Conservation (phyloP, 116 monocot genomes). For the Posidonia oceanica region DNA sequence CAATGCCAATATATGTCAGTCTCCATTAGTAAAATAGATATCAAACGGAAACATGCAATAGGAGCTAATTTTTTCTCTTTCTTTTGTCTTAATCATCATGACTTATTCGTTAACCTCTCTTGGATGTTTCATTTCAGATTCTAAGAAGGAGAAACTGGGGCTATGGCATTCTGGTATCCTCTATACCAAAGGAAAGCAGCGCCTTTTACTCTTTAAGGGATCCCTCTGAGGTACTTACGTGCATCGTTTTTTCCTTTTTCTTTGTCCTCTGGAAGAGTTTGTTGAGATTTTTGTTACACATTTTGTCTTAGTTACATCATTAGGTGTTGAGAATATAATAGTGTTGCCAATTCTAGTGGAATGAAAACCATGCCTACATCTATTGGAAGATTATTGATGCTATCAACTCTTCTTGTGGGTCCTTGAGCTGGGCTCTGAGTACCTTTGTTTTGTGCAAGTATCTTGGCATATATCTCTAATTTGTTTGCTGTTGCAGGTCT, state of each 20-base stretch:
- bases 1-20: not conserved
- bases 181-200: slow-evolving; percentile 45
- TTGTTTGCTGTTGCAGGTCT: slow-evolving; percentile 26
- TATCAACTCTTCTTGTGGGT: no score
- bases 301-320: no score
- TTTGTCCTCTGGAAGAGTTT: not conserved
- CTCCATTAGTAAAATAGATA: not conserved
- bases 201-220: slow-evolving; percentile 61
- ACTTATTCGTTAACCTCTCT: not conserved
- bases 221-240: slow-evolving; percentile 47
- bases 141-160: slow-evolving; percentile 40
- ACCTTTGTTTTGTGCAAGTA: no score
- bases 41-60: no score
- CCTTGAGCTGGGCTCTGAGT: no score
- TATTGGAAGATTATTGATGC: no score
- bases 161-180: slow-evolving; percentile 61
- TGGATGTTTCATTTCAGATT: slow-evolving; percentile 20
- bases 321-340: no score
- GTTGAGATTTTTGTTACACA: not conserved
- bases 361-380: no score
- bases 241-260: not conserved
- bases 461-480: not conserved
- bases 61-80: not conserved
- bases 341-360: no score
- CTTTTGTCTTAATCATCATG: not conserved